Conservation (phyloP, 495 filamentous ascomycete species). For the Lasiosphaeria miniovina region DNA sequence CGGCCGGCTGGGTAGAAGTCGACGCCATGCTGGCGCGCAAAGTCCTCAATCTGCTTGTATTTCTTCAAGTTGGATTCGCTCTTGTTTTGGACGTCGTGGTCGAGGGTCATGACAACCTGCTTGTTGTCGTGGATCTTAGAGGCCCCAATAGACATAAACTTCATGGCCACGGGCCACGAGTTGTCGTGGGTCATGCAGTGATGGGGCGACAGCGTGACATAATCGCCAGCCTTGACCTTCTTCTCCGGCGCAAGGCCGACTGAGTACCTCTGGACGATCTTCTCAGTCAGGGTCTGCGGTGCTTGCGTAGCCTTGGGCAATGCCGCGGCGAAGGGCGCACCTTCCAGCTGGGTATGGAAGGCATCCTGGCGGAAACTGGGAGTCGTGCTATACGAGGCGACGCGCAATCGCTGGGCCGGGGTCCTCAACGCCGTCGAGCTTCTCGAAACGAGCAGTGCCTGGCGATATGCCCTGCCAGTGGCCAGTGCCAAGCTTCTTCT, state of each 20-base stretch:
- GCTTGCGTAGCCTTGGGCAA: conserved; percentile 7
- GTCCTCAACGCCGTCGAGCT: conserved; percentile 6
- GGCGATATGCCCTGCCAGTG: conserved; percentile 23
- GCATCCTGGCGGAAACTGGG: conserved; percentile 22
- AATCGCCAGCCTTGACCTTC: conserved; percentile 71
- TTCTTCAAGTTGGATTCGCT: conserved; percentile 79
- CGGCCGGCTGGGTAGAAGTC: conserved; percentile 80
- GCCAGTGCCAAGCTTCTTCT: conserved; percentile 30
- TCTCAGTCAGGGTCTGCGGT: conserved; percentile 85
- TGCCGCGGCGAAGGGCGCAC: conserved; percentile 4
- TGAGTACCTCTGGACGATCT: conserved; percentile 81
- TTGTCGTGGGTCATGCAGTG: conserved; percentile 94
- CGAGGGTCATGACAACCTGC: conserved; percentile 85
- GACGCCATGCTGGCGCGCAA: conserved; percentile 76
- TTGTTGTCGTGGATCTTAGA: conserved; percentile 64
- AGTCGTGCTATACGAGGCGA: conserved; percentile 26
- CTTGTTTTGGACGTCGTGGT: conserved; percentile 93
- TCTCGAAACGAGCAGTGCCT: conserved; percentile 11
- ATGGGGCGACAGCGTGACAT: conserved; percentile 73
- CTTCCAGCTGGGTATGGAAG: conserved; percentile 30
- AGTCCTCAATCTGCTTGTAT: conserved; percentile 80
- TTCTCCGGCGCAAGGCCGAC: conserved; percentile 70
- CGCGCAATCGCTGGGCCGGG: conserved; percentile 9
- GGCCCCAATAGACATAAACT: conserved; percentile 89
- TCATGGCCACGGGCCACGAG: conserved; percentile 76